Evolutionary conservation across 495 filamentous ascomycete genomes (phyloP), one percentile per base, ranked within the genome.

Genomic region (Aspergillus indologenus): DNA sequence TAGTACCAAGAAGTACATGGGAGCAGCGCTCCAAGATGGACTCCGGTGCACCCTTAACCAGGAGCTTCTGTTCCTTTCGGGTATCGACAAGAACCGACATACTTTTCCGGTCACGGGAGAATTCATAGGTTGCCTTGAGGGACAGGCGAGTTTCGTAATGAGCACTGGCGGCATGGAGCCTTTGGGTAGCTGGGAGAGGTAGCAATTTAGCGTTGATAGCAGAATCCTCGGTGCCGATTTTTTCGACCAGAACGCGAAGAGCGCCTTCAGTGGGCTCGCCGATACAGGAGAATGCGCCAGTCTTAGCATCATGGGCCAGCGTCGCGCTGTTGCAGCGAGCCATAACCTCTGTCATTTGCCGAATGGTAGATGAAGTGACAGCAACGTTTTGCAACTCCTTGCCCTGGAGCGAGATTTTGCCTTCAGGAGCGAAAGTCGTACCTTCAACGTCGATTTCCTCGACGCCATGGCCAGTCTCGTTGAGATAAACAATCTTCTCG

Each of bases 21-120:
- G 90, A 87, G 76, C 95, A 99, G 45, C 95, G 89, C 48, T 96
- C 94, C 51, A 98, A 81, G 61, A 98, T 85, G 8, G 90, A 88
- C 72, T 99, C 95, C 12, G 95, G 95, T 14, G 95, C 95, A 61
- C 95, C 95, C 75, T 99, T 99, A 59, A 98, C 94, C 22, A 99
- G 84, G 15, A 99, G 86, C 68, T 87, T 89, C 71, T 93, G 82
- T 34, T 85, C 70, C 45, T 78, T 79, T 48, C 79, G 83, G 46
- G 82, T 76, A 54, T 87, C 85, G 49, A 94, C 88, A 18, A 97
- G 83, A 26, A 98, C 95, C 23, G 95, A 99, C 95, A 99, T 99
- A 69, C 95, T 98, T 82, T 99, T 99, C 20, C 95, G 83, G 71
- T 98, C 95, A 67, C 95, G 87, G 5, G 95, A 98, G 74, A 99